Conservation (phyloP, 2,329 filamentous ascomycete species). For the Epichloe amarillans region DNA sequence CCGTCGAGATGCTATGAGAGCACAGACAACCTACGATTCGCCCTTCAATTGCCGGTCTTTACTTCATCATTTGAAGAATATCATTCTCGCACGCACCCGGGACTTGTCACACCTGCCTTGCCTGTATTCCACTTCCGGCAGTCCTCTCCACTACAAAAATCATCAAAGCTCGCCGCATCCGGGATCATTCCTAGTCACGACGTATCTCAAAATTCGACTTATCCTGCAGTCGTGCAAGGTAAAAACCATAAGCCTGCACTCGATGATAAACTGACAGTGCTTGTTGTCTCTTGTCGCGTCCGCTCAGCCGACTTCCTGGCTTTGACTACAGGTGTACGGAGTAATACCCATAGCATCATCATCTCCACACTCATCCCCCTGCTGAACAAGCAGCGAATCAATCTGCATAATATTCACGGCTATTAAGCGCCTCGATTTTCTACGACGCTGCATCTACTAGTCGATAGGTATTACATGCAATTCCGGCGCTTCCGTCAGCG, state of each 20-base stretch:
- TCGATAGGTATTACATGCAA: not conserved
- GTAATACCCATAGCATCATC: not conserved
- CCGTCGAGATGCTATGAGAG: not conserved
- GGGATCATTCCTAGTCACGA: not conserved
- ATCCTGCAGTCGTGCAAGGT: no score
- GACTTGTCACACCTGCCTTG: not conserved
- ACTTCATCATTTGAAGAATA: not conserved
- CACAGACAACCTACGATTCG: not conserved
- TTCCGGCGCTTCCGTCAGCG: slow-evolving; percentile 6
- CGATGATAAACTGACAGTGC: not conserved
- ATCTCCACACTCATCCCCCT: slow-evolving; percentile 1
- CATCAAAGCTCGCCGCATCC: not conserved
- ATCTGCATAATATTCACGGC: not conserved
- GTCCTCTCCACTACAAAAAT: not conserved
- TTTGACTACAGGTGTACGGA: not conserved
- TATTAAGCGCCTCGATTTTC: not conserved
- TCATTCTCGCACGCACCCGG: not conserved
- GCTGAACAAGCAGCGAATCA: not conserved
- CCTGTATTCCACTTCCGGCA: not conserved
- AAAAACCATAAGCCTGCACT: not conserved
- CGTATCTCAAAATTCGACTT: no score
- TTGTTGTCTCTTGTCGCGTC: not conserved
- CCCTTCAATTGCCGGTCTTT: not conserved
- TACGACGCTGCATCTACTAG: not conserved
- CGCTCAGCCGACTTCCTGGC: not conserved